Evolutionary conservation across 371 early-diverging fungal species (phyloP).

Genomic region (Mucor saturninus): DNA sequence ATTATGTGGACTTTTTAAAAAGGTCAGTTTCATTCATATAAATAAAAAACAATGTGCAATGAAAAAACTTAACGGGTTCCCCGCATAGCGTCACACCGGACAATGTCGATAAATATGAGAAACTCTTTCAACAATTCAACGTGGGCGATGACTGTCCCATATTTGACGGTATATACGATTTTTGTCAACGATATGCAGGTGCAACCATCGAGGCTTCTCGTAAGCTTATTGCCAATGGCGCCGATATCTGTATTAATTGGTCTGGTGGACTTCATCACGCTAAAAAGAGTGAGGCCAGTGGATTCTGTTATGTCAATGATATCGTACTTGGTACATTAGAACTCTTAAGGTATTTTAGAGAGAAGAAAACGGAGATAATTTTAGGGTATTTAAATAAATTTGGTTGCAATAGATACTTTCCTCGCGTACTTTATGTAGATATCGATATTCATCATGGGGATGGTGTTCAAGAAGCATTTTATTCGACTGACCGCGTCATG

Average conservation of each 20-base stretch:
- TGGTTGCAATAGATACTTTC: slow-evolving; percentile 55
- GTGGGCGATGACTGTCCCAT: slow-evolving; percentile 98
- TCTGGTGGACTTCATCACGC: slow-evolving; percentile 97
- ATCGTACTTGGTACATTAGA: slow-evolving; percentile 92
- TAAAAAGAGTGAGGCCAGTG: slow-evolving; percentile 90
- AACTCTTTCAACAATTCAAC: slow-evolving; percentile 79
- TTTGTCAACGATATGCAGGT: slow-evolving; percentile 89
- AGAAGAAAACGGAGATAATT: slow-evolving; percentile 4
- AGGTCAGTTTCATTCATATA: slow-evolving; percentile 51
- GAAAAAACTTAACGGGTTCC: background rate
- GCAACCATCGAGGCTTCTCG: slow-evolving; percentile 88
- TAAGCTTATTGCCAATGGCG: slow-evolving; percentile 73
- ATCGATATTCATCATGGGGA: slow-evolving; percentile 98
- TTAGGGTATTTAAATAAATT: background rate
- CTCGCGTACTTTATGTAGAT: slow-evolving; percentile 92
- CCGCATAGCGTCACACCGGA: slow-evolving; percentile 85
- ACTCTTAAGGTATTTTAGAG: slow-evolving; percentile 64
- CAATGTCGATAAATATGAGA: slow-evolving; percentile 73
- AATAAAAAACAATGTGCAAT: background rate
- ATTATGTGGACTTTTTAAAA: slow-evolving; percentile 98
- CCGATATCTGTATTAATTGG: slow-evolving; percentile 94
- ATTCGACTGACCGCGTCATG: slow-evolving; percentile 89
- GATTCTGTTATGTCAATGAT: slow-evolving; percentile 97
- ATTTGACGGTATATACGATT: slow-evolving; percentile 97
- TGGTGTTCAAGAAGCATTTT: slow-evolving; percentile 96